phyloP scores from a whole-genome alignment of 495 filamentous ascomycete species.

The Trichocladium uniseriatum region DNA sequence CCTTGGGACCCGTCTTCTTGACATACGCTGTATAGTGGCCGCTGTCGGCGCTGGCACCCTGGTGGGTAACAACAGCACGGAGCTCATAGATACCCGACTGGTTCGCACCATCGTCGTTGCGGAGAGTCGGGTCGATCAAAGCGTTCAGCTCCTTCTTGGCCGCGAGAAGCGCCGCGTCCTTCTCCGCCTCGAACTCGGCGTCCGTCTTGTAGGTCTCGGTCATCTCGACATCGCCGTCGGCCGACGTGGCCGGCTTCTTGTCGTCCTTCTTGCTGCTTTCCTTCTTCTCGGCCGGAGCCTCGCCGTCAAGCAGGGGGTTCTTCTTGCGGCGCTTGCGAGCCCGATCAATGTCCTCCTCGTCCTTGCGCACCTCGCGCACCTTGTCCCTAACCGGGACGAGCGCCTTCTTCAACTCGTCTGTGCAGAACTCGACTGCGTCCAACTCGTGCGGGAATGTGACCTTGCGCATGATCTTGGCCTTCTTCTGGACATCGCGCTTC shows the following conservation, averaged over 20 bases:
- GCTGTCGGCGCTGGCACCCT: slow-evolving; percentile 92
- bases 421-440: slow-evolving; percentile 90
- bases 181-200: slow-evolving; percentile 81
- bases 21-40: slow-evolving; percentile 97
- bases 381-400: slow-evolving; percentile 89
- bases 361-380: slow-evolving; percentile 90
- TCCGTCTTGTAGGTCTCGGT: slow-evolving; percentile 78
- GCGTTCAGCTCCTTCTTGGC: slow-evolving; percentile 78
- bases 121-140: slow-evolving; percentile 60
- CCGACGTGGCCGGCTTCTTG: slow-evolving; percentile 20
- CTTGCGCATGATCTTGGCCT: slow-evolving; percentile 99
- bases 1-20: slow-evolving; percentile 69
- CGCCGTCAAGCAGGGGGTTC: slow-evolving; percentile 35
- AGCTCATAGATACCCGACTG: slow-evolving; percentile 91
- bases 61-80: slow-evolving; percentile 91
- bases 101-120: slow-evolving; percentile 73
- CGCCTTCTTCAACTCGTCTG: slow-evolving; percentile 72
- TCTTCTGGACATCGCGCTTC: slow-evolving; percentile 89
- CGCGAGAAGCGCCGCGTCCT: slow-evolving; percentile 56
- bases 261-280: slow-evolving; percentile 26
- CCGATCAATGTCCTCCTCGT: slow-evolving; percentile 82
- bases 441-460: slow-evolving; percentile 91
- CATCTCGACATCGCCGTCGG: slow-evolving; percentile 61
- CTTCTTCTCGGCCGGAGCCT: slow-evolving; percentile 22
- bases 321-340: slow-evolving; percentile 80